Base-by-base conservation (phyloP, 306 rosid genomes). In the Carpinus viminea region DNA sequence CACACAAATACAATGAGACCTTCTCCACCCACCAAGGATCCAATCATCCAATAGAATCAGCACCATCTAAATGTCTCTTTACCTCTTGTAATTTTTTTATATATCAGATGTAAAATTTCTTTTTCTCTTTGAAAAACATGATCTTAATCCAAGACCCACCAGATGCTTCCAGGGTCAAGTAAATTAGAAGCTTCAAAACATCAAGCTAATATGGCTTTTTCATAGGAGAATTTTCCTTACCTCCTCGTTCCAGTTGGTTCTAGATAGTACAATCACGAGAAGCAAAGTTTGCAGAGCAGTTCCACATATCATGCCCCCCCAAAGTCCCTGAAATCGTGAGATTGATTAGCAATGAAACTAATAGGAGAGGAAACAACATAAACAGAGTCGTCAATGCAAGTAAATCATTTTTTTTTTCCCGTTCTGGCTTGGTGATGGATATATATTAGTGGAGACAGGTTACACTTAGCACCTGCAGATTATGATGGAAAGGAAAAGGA, bases 301-400 rank as follows among this genome's bases (percentile, higher is more conserved):
- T 20, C 93, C 93, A 72, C 85, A 72, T 56, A 85, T 85, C 93
- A 89, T 87, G 57, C 93, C 93, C 28, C 75, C 85, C 93, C 93
- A 89, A 4, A 89, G 62, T 60, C 93, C 93, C 93, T 87, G 69
- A 69, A 73, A 74, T 45, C 16, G 34, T 5, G 51, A 16, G 46
- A 70, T 24, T 46, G 26, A 46, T 16, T 24, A 24, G 31, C 21
- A n/a, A 20, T 20, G 47, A 11, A 20, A 15, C 11, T 21, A 20
- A 46, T 3, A 36, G 36, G 34, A 5, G 16, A 21, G 11, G 56
- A 48, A 20, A 28, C 26, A 16, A 53, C 18, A 9, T n/a, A 9
- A 56, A 21, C 34, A 57, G 10, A 18, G 11, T 8, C 4, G 24
- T 11, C 48, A 17, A 24, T 21, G 43, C 12, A 36, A 65, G 47